Base-by-base conservation (phyloP, 768 basidiomycete genomes). In the Naematelia aurantialba region DNA sequence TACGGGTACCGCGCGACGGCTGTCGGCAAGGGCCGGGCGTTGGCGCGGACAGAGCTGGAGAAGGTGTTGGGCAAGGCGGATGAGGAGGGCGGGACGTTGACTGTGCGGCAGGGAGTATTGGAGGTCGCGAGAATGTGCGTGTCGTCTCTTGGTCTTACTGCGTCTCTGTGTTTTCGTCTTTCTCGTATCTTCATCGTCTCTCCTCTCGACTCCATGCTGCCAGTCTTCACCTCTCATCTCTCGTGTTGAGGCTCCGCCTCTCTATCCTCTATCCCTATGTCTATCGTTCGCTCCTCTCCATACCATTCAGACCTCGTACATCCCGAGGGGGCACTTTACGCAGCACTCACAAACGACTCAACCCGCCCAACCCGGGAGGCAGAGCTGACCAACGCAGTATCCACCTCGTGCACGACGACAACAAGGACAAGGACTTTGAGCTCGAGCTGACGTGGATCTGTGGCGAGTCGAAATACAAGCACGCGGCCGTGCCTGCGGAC, bases 361-460 rank as follows among this genome's bases (percentile, higher is more conserved):
- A n/a, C n/a, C n/a, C n/a, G n/a, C n/a, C n/a, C n/a, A n/a, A n/a
- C n/a, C n/a, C n/a, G n/a, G n/a, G n/a, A n/a, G n/a, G n/a, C n/a
- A n/a, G n/a, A n/a, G n/a, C n/a, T n/a, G n/a, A 57, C 4, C 29
- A 13, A n/a, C n/a, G n/a, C n/a, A 99, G 94, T 74, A 94, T 98
- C 74, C 91, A 99, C 78, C 84, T 91, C 42, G 92, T 96, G 14
- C 96, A 99, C 73, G 94, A 98, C 63, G 96, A 98, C 74, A 86
- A 89, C 61, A 96, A 97, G 78, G 93, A 97, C 80, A 98, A 97
- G 75, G 89, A 93, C 51, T 98, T 99, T 64, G 96, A 98, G 75
- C 84, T 99, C 25, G 96, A 99, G 79, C 85, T 99, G 83, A 89
- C 92, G 31, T 99, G 96, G 96, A 86, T 97, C 59, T 85, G 91